Evolutionary conservation across 2,329 filamentous ascomycete species (phyloP).

Genomic region (Colletotrichum somersetense): DNA sequence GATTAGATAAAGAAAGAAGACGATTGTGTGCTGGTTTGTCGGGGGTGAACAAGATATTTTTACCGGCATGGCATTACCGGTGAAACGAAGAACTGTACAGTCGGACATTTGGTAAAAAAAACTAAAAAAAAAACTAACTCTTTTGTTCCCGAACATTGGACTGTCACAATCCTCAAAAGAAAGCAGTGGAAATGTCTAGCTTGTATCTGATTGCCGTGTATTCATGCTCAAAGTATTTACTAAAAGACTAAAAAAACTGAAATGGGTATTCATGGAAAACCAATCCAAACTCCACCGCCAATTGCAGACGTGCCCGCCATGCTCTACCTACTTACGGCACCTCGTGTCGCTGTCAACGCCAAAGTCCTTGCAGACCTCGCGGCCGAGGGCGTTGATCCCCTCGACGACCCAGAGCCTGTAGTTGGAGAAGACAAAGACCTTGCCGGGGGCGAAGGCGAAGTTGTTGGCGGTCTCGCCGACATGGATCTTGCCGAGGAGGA

Average conservation of each 20-base stretch:
- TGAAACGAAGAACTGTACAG: not conserved
- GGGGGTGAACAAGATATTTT: not conserved
- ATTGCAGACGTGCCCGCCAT: no score
- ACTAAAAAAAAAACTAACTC: no score
- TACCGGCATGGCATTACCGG: not conserved
- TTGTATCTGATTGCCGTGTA: not conserved
- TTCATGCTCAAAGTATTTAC: not conserved
- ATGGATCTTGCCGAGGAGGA: slow-evolving; percentile 60
- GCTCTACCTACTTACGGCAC: not conserved
- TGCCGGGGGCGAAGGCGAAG: slow-evolving; percentile 60
- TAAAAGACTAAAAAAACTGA: not conserved
- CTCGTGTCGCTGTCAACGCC: slow-evolving; percentile 36
- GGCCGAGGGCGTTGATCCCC: slow-evolving; percentile 40
- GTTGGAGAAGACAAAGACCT: slow-evolving; percentile 64
- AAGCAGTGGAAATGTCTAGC: no score
- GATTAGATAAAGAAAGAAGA: not conserved
- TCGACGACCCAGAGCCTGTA: slow-evolving; percentile 52
- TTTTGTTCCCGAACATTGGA: not conserved
- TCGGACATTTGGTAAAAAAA: not conserved
- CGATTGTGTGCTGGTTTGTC: not conserved
- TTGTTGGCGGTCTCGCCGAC: slow-evolving; percentile 58
- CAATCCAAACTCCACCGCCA: not conserved
- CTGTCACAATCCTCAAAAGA: no score
- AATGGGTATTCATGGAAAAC: not conserved
- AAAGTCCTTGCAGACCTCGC: slow-evolving; percentile 45